phyloP scores from a whole-genome alignment of 169 alveolate species.

The Besnoitia besnoiti region DNA sequence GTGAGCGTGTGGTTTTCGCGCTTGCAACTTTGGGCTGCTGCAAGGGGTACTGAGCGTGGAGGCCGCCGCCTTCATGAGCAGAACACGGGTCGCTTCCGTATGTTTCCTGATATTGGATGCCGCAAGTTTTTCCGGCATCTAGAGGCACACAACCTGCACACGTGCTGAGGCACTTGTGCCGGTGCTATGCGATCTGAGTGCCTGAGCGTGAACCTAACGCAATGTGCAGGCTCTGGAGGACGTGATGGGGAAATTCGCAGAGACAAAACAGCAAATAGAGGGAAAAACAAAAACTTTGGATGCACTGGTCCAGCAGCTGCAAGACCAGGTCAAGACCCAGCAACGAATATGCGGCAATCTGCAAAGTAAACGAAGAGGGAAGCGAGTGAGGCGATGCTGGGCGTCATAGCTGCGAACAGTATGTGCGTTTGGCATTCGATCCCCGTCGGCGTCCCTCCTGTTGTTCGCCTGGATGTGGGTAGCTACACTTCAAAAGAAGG shows the following conservation, averaged over 20 bases:
- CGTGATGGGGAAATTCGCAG: conserved; percentile 8
- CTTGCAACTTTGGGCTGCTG: too few species aligned
- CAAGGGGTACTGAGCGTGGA: too few species aligned
- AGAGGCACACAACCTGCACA: too few species aligned
- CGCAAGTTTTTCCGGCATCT: too few species aligned
- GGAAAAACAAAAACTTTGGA: conserved; percentile 41
- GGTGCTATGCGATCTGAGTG: too few species aligned
- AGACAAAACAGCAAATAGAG: conserved; percentile 24
- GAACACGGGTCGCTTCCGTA: too few species aligned
- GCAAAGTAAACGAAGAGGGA: not conserved
- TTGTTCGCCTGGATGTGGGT: not conserved
- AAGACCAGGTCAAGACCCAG: conserved; percentile 54
- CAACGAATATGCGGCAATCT: conserved; percentile 17
- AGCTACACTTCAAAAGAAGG: conserved; percentile 10
- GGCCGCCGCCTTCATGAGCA: too few species aligned
- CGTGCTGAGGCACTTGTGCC: too few species aligned
- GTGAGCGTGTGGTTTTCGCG: too few species aligned
- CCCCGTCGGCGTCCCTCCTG: not conserved
- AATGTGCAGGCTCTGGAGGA: conserved; percentile 26
- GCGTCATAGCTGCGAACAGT: not conserved
- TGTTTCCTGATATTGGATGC: too few species aligned
- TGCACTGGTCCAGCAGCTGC: conserved; percentile 56
- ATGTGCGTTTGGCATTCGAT: not conserved
- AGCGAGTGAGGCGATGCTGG: not conserved
- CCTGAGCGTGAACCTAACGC: too few species aligned